Evolutionary conservation across 1,139 yeast genomes (phyloP).

Genomic region (Nematodospora anomalae): DNA sequence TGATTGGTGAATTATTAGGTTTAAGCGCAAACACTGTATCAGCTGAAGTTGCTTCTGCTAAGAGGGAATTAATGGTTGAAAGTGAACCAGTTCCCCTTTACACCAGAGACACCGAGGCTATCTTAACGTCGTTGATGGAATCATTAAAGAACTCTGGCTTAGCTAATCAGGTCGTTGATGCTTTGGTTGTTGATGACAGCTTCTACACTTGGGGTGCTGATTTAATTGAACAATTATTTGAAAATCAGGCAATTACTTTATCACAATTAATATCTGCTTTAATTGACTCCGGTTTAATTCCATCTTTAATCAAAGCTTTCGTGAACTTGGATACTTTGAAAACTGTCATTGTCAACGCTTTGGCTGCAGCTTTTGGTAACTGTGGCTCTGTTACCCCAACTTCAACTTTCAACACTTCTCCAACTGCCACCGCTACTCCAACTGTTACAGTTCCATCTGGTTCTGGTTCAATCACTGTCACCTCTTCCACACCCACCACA

Average conservation of each 20-base stretch:
- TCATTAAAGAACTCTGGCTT: slow-evolving; percentile 48
- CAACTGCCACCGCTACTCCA: slow-evolving; percentile 19
- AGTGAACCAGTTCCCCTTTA: slow-evolving; percentile 9
- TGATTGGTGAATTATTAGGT: slow-evolving; percentile 26
- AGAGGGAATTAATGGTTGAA: slow-evolving; percentile 15
- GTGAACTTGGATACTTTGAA: slow-evolving; percentile 42
- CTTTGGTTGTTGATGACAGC: slow-evolving; percentile 40
- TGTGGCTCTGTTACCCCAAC: slow-evolving; percentile 37
- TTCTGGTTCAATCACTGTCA: slow-evolving; percentile 16
- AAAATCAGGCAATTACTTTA: slow-evolving; percentile 31
- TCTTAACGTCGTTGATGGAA: slow-evolving; percentile 42
- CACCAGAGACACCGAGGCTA: slow-evolving; percentile 19
- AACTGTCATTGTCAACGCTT: slow-evolving; percentile 44
- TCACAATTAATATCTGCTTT: slow-evolving; percentile 32
- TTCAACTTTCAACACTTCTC: slow-evolving; percentile 18
- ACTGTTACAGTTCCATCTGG: slow-evolving; percentile 12
- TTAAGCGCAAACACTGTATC: slow-evolving; percentile 23
- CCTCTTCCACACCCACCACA: slow-evolving; percentile 9
- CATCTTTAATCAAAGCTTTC: slow-evolving; percentile 39
- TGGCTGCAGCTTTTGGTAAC: slow-evolving; percentile 46
- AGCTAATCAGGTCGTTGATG: slow-evolving; percentile 41
- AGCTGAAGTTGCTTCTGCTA: slow-evolving; percentile 10
- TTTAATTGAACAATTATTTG: slow-evolving; percentile 34
- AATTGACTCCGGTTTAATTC: slow-evolving; percentile 40
- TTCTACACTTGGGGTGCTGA: slow-evolving; percentile 45